Evolutionary conservation across 306 rosid genomes (phyloP).

Genomic region (Acacia crassicarpa): DNA sequence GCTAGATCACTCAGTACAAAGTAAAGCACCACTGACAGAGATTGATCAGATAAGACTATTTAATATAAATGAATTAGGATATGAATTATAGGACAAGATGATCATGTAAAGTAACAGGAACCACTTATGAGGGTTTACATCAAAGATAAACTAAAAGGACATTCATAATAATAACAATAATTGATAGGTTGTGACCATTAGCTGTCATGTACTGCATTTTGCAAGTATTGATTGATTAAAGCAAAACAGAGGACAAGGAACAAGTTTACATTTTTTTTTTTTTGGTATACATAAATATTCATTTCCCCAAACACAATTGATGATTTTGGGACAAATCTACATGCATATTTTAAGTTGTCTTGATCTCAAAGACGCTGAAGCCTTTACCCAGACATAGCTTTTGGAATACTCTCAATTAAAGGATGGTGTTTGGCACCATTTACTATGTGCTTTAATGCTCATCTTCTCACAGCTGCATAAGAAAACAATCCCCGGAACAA

Average conservation of each 20-base stretch:
- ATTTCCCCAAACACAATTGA: background rate
- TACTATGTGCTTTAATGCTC: background rate
- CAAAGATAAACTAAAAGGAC: background rate
- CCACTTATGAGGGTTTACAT: background rate
- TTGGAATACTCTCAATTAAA: background rate
- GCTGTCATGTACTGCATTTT: background rate
- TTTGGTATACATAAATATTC: background rate
- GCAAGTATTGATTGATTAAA: background rate
- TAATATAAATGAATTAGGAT: background rate
- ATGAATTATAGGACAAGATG: background rate
- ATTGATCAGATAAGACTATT: background rate
- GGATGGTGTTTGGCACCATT: background rate
- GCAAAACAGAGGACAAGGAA: background rate
- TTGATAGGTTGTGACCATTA: background rate
- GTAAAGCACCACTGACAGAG: background rate
- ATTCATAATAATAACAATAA: background rate
- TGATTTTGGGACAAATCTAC: background rate
- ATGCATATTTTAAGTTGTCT: background rate
- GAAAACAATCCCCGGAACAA: background rate
- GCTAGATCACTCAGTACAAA: background rate
- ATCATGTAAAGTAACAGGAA: background rate
- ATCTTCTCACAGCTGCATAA: conserved; percentile 11
- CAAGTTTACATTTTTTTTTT: background rate
- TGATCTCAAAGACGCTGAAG: background rate
- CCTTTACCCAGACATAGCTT: background rate